phyloP scores from a whole-genome alignment of 192 early-diverging fungal species.

The Coemansia sp. region DNA sequence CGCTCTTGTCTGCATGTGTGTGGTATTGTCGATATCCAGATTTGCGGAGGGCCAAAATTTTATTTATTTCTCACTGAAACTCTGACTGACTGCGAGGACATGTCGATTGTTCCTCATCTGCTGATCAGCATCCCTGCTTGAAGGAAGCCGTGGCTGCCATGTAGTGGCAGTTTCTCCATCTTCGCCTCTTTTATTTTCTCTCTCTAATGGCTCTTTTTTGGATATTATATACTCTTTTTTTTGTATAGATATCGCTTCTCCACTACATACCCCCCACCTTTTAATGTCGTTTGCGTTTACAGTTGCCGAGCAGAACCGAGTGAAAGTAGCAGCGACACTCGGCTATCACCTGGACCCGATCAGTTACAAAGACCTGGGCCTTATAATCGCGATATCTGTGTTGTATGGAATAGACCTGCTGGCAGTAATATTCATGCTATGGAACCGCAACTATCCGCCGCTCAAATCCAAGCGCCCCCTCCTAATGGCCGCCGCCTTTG shows the following conservation, averaged over 20 bases:
- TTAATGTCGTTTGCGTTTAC: conserved; percentile 45
- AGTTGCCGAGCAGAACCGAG: conserved; percentile 28
- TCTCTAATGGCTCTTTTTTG: not conserved
- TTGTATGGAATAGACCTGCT: conserved; percentile 42
- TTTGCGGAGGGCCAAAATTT: too few species aligned
- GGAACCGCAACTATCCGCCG: conserved; percentile 46
- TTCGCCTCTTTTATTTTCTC: not conserved
- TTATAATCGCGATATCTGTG: conserved; percentile 29
- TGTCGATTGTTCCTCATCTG: not conserved
- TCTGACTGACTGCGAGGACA: not conserved
- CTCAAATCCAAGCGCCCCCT: conserved; percentile 46
- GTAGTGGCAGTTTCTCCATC: not conserved
- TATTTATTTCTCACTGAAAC: not conserved
- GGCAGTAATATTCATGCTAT: conserved; percentile 36
- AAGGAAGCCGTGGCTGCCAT: too few species aligned
- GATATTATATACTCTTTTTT: not conserved
- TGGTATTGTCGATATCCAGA: conserved; percentile 5
- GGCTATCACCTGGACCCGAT: conserved; percentile 44
- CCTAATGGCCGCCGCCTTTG: conserved; percentile 32
- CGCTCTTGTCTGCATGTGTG: not conserved
- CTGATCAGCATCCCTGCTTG: conserved; percentile 4
- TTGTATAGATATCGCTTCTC: not conserved
- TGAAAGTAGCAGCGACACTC: conserved; percentile 19
- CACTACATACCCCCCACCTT: not conserved
- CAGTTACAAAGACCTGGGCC: conserved; percentile 23